Evolutionary conservation across 208 protist genomes (phyloP).

Genomic region (Crithidia sp.): DNA sequence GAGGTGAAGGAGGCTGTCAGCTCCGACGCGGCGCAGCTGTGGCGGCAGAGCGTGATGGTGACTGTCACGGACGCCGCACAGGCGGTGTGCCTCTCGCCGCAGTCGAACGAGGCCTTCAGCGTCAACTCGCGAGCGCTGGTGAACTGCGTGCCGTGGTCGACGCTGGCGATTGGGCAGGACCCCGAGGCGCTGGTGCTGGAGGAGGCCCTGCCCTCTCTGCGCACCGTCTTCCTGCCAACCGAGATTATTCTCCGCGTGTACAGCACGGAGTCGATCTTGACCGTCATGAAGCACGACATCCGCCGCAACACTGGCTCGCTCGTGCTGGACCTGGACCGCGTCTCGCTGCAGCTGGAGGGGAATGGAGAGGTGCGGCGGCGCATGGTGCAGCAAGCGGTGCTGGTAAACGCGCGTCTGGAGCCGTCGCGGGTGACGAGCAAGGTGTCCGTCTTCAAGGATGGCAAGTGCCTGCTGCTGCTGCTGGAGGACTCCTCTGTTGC

Average conservation of each 20-base stretch:
- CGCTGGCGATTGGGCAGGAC: conserved; percentile 40
- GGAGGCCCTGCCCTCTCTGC: conserved; percentile 53
- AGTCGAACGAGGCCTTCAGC: conserved; percentile 77
- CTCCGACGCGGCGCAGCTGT: conserved; percentile 36
- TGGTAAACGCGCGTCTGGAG: conserved; percentile 73
- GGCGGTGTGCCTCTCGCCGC: conserved; percentile 66
- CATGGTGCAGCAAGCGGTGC: conserved; percentile 56
- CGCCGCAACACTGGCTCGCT: conserved; percentile 57
- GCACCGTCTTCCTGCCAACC: conserved; percentile 50
- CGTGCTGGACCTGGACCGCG: conserved; percentile 51
- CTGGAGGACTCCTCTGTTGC: conserved; percentile 73
- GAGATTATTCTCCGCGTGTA: conserved; percentile 78
- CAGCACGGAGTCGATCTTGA: conserved; percentile 52
- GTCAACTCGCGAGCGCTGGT: conserved; percentile 48
- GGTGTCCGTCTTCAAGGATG: conserved; percentile 56
- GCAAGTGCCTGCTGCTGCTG: conserved; percentile 72
- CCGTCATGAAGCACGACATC: conserved; percentile 70
- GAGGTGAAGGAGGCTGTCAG: conserved; percentile 23
- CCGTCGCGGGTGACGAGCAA: conserved; percentile 36
- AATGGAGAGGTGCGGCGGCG: conserved; percentile 13
- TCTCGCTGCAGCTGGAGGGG: conserved; percentile 54
- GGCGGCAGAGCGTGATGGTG: conserved; percentile 53
- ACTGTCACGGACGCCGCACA: conserved; percentile 65
- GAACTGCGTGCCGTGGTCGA: conserved; percentile 51
- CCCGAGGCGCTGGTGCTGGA: conserved; percentile 60